Conservation (phyloP, 1,139 yeast species). For the Pichia sp. region DNA sequence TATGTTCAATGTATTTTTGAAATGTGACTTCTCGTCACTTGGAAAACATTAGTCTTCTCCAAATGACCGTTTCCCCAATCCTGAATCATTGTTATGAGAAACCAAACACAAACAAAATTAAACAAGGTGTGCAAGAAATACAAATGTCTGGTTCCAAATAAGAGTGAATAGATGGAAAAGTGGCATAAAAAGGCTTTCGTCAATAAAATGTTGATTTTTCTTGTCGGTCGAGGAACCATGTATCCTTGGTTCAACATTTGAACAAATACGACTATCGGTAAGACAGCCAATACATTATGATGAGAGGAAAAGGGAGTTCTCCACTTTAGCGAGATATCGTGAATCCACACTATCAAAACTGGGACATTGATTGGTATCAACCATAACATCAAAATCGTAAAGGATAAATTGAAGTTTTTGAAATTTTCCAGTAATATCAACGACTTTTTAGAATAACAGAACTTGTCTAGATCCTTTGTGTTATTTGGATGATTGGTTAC, state of each 20-base stretch:
- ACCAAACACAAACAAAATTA: conserved; percentile 43
- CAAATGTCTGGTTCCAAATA: conserved; percentile 66
- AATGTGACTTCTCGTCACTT: conserved; percentile 16
- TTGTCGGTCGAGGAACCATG: conserved; percentile 27
- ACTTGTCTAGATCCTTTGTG: conserved; percentile 2
- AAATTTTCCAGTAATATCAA: conserved; percentile 25
- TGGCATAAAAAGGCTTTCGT: conserved; percentile 38
- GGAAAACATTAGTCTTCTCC: conserved; percentile 14
- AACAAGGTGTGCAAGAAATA: conserved; percentile 68
- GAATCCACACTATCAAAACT: conserved; percentile 62
- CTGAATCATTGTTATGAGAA: conserved; percentile 22
- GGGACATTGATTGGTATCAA: conserved; percentile 66
- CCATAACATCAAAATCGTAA: conserved; percentile 60
- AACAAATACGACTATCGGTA: conserved; percentile 55
- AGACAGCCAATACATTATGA: conserved; percentile 62
- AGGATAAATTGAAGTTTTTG: conserved; percentile 50
- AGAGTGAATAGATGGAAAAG: conserved; percentile 48
- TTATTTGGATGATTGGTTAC: background rate
- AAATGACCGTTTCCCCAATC: conserved; percentile 24
- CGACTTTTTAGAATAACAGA: background rate
- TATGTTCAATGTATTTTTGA: conserved; percentile 15
- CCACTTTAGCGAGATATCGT: conserved; percentile 66
- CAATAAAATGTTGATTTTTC: conserved; percentile 28
- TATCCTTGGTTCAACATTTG: conserved; percentile 41
- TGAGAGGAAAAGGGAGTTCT: conserved; percentile 72